Base-by-base conservation (phyloP, 2,329 filamentous ascomycete species). In the Monilinia aucupariae region DNA sequence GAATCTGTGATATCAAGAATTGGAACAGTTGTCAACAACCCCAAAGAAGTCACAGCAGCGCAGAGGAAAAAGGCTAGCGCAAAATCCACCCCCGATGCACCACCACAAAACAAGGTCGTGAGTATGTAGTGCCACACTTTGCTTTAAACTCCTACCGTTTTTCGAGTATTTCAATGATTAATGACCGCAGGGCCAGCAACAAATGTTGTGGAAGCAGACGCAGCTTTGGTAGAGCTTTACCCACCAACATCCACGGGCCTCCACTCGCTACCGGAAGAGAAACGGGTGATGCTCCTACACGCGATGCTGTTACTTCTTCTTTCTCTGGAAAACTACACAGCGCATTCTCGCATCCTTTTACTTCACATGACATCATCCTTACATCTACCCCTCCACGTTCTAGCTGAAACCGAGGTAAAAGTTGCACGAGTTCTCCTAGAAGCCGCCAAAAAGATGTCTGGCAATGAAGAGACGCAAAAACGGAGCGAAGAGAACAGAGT, bases 291-390 rank as follows among this genome's bases (percentile, higher is more conserved):
- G 9, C 80, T 96, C 8, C 76, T 96, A 9, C 88, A 94, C 69
- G 83, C 86, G 0, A 77, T 91, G 48, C 78, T 96, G 0, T 78
- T 96, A 3, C 78, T 94, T 32, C 71, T 92, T 7, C 77, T 96
- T 2, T 92, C 89, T 2, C 77, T 96, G 17, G 87, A 94, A 71
- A 85, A 89, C 66, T 96, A 94, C 74, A 84, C 81, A 49, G 84
- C 89, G 5, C 86, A 90, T 70, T 89, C 90, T 3, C 84, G 90
- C 15, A 79, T 90, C 2, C 77, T 94, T 25, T 79, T 96, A 59
- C 77, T 91, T 20, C 81, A 89, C 67, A 74, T 93, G 48, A 81
- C 88, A 1, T 88, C 86, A 1, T 90, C 88, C 8, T 78, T 96
- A 12, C 80, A 85, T n/a, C 77, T 96, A 32, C 82, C 87, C 0